Evolutionary conservation across 331 rosid genomes (phyloP).

Genomic region (Quercus tomentella): DNA sequence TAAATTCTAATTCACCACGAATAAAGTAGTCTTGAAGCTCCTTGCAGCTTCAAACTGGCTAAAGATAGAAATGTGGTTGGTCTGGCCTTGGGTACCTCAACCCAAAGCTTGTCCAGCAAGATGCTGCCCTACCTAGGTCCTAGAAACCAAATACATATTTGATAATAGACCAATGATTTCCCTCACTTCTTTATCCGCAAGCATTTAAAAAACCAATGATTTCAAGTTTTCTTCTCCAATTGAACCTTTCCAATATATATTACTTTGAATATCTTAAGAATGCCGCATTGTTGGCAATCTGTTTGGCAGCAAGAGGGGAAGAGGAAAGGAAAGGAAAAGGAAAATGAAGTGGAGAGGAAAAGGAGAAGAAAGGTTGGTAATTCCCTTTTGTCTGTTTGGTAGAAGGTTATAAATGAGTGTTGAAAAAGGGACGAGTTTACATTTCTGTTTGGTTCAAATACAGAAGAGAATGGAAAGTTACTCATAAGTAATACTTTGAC

Average conservation of each 20-base stretch:
- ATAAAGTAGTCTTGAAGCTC: not conserved
- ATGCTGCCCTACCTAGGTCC: not conserved
- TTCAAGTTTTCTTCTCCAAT: not conserved
- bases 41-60: not conserved
- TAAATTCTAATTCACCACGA: not conserved
- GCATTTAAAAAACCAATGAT: not conserved
- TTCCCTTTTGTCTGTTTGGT: too few species aligned
- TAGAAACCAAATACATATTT: not conserved
- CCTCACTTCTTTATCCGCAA: not conserved
- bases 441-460: too few species aligned
- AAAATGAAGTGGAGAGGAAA: too few species aligned
- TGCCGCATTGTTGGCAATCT: not conserved
- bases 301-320: too few species aligned
- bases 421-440: too few species aligned
- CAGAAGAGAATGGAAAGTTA: too few species aligned
- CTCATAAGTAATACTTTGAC: too few species aligned
- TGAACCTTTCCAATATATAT: not conserved
- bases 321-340: too few species aligned
- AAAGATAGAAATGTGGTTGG: not conserved
- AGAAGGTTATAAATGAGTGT: too few species aligned
- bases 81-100: not conserved
- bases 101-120: not conserved
- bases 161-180: not conserved
- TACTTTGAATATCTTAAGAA: not conserved
- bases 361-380: too few species aligned